Evolutionary conservation across 2,329 filamentous ascomycete genomes (phyloP).

Genomic region (Coniochaeta sp.): DNA sequence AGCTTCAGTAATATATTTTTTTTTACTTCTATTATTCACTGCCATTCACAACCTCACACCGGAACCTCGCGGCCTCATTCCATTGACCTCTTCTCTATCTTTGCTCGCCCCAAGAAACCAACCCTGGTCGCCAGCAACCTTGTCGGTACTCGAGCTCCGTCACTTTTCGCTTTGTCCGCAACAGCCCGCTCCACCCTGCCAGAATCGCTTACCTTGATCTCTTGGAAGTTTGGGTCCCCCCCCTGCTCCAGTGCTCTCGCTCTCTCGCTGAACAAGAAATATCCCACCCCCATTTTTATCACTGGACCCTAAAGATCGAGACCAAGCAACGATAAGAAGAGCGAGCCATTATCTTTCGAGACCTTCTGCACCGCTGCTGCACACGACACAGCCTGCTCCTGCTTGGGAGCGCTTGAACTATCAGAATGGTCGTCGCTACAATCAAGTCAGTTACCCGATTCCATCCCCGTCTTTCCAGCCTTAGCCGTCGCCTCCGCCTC

Average conservation of each 20-base stretch:
- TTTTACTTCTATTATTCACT: neutral
- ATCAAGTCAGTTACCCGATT: slow-evolving; percentile 45
- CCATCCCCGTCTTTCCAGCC: neutral
- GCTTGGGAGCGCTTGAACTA: neutral
- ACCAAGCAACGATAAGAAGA: neutral
- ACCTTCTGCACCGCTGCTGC: slow-evolving; percentile 3
- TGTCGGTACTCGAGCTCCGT: neutral
- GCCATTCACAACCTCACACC: neutral
- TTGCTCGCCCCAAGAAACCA: neutral
- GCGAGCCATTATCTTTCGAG: neutral
- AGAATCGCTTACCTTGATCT: neutral
- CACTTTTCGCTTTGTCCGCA: slow-evolving; percentile 1
- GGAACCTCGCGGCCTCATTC: neutral
- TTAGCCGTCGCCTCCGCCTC: neutral
- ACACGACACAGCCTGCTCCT: slow-evolving; percentile 2
- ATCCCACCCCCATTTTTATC: slow-evolving; percentile 2
- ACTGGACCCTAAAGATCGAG: neutral
- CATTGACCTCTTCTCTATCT: neutral
- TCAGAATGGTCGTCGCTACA: slow-evolving; percentile 52
- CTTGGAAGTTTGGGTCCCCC: neutral
- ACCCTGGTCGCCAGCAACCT: neutral
- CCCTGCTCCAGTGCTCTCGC: slow-evolving; percentile 3
- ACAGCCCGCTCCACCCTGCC: neutral
- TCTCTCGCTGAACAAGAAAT: neutral
- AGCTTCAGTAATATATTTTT: neutral